These are phyloP conservation scores for Suillus americanus DNA, from an alignment of 768 basidiomycete genomes.

Conservation along the genomic window DNA sequence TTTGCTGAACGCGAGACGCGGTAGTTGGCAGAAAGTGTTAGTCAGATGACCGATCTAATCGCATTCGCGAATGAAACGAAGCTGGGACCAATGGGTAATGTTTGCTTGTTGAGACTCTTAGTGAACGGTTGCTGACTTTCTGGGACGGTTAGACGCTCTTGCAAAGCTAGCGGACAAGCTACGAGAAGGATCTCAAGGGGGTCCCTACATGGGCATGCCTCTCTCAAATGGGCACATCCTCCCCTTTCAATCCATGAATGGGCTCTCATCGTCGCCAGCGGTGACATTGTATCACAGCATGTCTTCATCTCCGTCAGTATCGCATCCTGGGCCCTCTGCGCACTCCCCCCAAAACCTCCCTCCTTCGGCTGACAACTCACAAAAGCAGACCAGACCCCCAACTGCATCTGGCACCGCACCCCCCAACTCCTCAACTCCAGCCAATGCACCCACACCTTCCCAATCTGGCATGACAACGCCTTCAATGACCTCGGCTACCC, in stretches of 20 bases:
- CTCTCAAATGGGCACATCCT: background rate
- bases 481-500: conserved; percentile 43
- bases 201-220: conserved; percentile 17
- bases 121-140: conserved; percentile 21
- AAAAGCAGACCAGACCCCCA: conserved; percentile 64
- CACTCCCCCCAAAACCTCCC: conserved; percentile 51
- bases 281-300: conserved; percentile 45
- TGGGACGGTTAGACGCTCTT: conserved; percentile 42
- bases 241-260: conserved; percentile 17
- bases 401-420: conserved; percentile 40
- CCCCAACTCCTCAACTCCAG: conserved; percentile 24
- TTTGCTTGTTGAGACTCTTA: conserved; percentile 26
- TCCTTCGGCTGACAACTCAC: conserved; percentile 52
- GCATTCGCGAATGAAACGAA: conserved; percentile 52
- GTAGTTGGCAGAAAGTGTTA: conserved; percentile 79
- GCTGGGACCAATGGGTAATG: conserved; percentile 67
- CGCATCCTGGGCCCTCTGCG: conserved; percentile 41
- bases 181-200: conserved; percentile 27
- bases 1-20: conserved; percentile 10
- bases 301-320: conserved; percentile 44
- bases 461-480: conserved; percentile 47
- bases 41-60: conserved; percentile 78
- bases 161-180: conserved; percentile 38
- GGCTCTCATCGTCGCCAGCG: conserved; percentile 27
- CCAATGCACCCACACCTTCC: conserved; percentile 40